Conservation (phyloP, 257 asterid genomes). For the Solanum medicagineum region DNA sequence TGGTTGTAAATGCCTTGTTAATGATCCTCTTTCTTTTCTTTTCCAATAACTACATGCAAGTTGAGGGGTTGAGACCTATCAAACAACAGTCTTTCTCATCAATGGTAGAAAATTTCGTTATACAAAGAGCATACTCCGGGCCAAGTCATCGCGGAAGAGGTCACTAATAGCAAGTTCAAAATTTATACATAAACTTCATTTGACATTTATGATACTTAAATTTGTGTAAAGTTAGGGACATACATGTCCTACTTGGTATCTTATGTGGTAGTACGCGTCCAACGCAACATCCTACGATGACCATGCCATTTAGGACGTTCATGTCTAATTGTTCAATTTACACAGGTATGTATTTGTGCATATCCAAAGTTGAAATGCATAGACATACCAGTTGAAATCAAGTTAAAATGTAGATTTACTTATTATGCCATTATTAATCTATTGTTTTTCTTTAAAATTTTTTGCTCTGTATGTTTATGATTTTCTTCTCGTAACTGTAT, state of each 20-base stretch:
- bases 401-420: no score
- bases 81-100: not conserved
- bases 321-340: no score
- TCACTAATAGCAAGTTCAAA: not conserved
- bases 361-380: no score
- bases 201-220: no score
- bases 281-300: no score
- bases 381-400: no score
- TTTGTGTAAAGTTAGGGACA: no score
- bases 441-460: not conserved
- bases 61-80: not conserved
- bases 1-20: not conserved
- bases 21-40: not conserved
- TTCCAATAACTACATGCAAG: not conserved
- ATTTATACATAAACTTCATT: not conserved
- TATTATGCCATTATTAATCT: not conserved
- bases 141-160: conserved; percentile 1
- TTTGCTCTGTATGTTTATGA: not conserved
- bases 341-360: no score
- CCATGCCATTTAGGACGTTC: no score
- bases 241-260: no score
- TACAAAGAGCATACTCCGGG: not conserved
- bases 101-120: not conserved
- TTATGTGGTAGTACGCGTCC: no score
- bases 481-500: not conserved